Evolutionary conservation across 2,329 filamentous ascomycete genomes (phyloP), one percentile per base, ranked within the genome.

Genomic region (Huntiella omanensis): DNA sequence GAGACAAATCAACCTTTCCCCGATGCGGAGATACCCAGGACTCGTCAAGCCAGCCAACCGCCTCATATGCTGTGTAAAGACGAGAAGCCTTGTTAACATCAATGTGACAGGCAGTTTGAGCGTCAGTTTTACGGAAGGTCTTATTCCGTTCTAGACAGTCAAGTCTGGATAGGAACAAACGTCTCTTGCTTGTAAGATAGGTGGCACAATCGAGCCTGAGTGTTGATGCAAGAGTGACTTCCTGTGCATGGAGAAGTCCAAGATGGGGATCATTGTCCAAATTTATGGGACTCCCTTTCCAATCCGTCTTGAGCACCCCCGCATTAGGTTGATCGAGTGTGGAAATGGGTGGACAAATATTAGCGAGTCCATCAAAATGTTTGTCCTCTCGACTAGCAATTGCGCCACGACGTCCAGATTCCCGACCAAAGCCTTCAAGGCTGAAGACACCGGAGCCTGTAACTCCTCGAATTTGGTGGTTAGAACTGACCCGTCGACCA

Each of bases 51-150:
- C 86, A 93, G 54, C 81, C 82, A 34, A 91, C 83, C 55, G 77
- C 80, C 43, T 94, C 83, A 58, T 84, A 96, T 4, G 85, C 85
- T 34, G 77, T 78, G 83, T 85, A 94, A 40, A 96, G 69, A 61
- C 88, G 88, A 53, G 84, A 92, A 3, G 87, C 85, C 67, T 95
- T 96, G 68, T 95, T 95, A 59, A 96, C 88, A 56, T 96, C 88
- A 52, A 95, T 94, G 67, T 92, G 92, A 71, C 85, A 93, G n/a
- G 84, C 85, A 60, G 93, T 83, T 61, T 96, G 88, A 4, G 86
- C 85, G 58, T 94, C 84, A 1, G 88, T 96, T 71, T 94, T 94
- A 59, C 84, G 79, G 60, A 94, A 95, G 56, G 87, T 82, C 62
- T 92, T 91, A 58, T 73, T 72, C 33, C 75, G 76, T 47, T 66